Conservation (phyloP, 164 flowering plant species). For the Chimonanthus salicifolius region DNA sequence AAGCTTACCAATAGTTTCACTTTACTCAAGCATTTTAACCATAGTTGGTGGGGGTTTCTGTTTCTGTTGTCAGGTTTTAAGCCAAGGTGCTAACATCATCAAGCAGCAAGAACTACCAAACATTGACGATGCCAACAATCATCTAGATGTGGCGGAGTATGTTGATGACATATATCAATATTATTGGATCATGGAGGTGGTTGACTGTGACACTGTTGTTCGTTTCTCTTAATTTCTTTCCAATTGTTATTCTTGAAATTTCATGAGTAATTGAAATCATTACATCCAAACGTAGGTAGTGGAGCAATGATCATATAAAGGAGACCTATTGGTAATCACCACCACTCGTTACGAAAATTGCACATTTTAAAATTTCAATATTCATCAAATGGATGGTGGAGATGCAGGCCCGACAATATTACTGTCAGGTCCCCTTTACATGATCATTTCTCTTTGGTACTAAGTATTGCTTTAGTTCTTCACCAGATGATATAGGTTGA, state of each 20-base stretch:
- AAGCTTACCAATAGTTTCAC: neutral
- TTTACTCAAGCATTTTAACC: conserved; percentile 1
- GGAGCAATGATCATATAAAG: neutral
- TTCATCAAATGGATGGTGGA: too few relatives aligned
- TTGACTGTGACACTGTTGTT: neutral
- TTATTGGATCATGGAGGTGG: conserved; percentile 87
- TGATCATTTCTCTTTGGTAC: neutral
- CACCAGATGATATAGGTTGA: neutral
- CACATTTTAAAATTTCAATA: too few relatives aligned
- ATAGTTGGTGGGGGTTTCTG: conserved; percentile 6
- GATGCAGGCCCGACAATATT: too few relatives aligned
- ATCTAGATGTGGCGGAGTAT: conserved; percentile 83
- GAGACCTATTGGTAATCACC: neutral
- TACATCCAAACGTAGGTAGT: neutral
- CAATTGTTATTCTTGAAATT: neutral
- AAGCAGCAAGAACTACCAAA: conserved; percentile 44
- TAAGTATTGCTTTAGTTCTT: neutral
- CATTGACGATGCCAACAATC: conserved; percentile 65
- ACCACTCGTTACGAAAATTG: too few relatives aligned
- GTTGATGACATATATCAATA: conserved; percentile 82
- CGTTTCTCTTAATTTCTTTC: neutral
- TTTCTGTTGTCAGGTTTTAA: conserved; percentile 28
- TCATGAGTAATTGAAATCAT: neutral
- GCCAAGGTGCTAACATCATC: conserved; percentile 19
- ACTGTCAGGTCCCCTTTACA: too few relatives aligned